A percentile compares a stretch with the other conserved stretches of the same genome.
Conservation (phyloP, 371 early-diverging fungal genomes). For the Smittium culicis region DNA sequence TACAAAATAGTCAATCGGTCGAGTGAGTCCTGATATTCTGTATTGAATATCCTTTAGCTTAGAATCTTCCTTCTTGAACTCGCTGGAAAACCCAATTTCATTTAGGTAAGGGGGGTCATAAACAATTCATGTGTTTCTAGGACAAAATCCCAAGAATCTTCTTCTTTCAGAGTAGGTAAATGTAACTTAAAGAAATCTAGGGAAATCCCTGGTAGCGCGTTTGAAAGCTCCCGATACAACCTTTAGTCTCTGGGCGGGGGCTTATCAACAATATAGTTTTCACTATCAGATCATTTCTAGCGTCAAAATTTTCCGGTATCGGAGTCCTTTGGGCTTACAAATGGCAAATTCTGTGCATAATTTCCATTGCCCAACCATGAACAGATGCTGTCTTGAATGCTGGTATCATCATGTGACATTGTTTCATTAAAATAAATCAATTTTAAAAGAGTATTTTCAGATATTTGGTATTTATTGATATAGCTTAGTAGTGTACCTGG, state of each 20-base stretch:
- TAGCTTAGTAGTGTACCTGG: neutral
- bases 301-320: neutral
- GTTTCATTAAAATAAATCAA: too few species aligned
- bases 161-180: neutral
- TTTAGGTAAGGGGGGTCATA: neutral
- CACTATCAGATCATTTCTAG: neutral
- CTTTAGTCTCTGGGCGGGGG: neutral
- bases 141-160: neutral
- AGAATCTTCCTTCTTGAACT: neutral
- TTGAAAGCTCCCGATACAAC: neutral
- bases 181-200: neutral
- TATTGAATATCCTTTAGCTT: neutral
- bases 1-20: neutral
- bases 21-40: neutral
- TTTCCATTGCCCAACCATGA: too few species aligned
- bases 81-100: neutral
- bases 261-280: neutral
- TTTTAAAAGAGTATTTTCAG: too few species aligned
- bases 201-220: neutral
- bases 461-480: neutral
- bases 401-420: neutral
- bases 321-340: too few species aligned
- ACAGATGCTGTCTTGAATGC: too few species aligned
- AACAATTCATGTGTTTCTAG: neutral
- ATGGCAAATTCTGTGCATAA: too few species aligned